phyloP scores from a whole-genome alignment of 1,284 basidiomycete species.

The Trichosporon ovoides region DNA sequence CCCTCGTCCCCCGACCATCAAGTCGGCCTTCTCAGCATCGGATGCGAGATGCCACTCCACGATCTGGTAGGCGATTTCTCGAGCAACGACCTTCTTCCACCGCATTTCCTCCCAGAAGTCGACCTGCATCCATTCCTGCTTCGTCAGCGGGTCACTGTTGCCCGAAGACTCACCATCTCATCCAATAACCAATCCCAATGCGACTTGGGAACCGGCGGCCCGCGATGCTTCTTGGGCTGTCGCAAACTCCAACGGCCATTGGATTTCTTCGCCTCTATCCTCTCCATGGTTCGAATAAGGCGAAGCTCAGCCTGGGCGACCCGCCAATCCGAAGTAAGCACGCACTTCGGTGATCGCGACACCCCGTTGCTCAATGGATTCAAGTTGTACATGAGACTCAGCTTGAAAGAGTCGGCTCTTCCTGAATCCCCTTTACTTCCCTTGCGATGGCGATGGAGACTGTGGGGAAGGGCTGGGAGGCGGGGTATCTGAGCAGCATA shows the following conservation, averaged over 20 bases:
- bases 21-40: slow-evolving; percentile 60
- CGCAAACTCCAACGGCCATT: slow-evolving; percentile 83
- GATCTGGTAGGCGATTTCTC: slow-evolving; percentile 75
- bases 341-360: slow-evolving; percentile 36
- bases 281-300: slow-evolving; percentile 72
- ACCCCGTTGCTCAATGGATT: slow-evolving; percentile 37
- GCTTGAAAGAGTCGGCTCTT: slow-evolving; percentile 30
- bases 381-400: slow-evolving; percentile 32
- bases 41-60: slow-evolving; percentile 79
- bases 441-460: slow-evolving; percentile 21
- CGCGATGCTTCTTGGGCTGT: slow-evolving; percentile 90
- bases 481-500: slow-evolving; percentile 30
- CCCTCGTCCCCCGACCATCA: slow-evolving; percentile 54
- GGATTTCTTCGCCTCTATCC: slow-evolving; percentile 78
- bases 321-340: slow-evolving; percentile 43
- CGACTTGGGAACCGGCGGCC: slow-evolving; percentile 71
- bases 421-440: slow-evolving; percentile 28
- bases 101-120: slow-evolving; percentile 90
- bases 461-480: slow-evolving; percentile 32
- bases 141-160: slow-evolving; percentile 2
- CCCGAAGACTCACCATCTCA: slow-evolving; percentile 68
- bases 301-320: slow-evolving; percentile 69
- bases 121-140: slow-evolving; percentile 88
- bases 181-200: slow-evolving; percentile 97
- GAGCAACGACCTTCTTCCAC: slow-evolving; percentile 86